phyloP scores from a whole-genome alignment of 352 stramenopile genomes.

The Phytophthora constricta region DNA sequence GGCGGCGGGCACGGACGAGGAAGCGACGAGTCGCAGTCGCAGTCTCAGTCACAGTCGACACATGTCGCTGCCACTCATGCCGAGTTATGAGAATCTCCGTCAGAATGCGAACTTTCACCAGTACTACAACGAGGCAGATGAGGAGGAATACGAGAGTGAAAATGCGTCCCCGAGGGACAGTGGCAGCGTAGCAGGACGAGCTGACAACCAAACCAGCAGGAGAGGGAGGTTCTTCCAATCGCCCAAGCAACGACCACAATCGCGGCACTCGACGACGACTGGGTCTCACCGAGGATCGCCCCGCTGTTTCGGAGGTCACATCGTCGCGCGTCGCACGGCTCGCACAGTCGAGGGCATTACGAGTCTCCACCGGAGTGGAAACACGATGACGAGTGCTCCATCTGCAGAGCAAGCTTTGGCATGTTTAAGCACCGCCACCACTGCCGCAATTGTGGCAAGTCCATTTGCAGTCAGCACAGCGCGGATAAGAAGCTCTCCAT shows the following conservation, averaged over 20 bases:
- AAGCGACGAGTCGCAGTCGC: slow-evolving; percentile 3
- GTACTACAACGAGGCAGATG: slow-evolving; percentile 31
- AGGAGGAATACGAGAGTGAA: slow-evolving; percentile 37
- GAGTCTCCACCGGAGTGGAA: slow-evolving; percentile 77
- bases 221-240: slow-evolving; percentile 30
- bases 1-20: slow-evolving; percentile 4
- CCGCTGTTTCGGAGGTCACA: slow-evolving; percentile 30
- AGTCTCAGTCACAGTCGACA: slow-evolving; percentile 39
- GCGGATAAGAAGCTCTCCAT: slow-evolving; percentile 84
- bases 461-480: slow-evolving; percentile 84
- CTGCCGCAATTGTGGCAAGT: slow-evolving; percentile 86
- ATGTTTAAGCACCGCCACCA: slow-evolving; percentile 90
- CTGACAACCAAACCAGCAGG: slow-evolving; percentile 5
- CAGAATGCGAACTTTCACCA: slow-evolving; percentile 23
- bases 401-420: slow-evolving; percentile 75
- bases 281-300: slow-evolving; percentile 33
- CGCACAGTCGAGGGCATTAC: slow-evolving; percentile 34
- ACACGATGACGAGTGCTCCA: slow-evolving; percentile 78
- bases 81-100: slow-evolving; percentile 51
- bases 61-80: slow-evolving; percentile 63
- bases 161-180: slow-evolving; percentile 30
- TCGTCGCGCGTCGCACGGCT: slow-evolving; percentile 37
- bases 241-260: slow-evolving; percentile 12
- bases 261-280: slow-evolving; percentile 21
- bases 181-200: slow-evolving; percentile 24